These are phyloP conservation scores for Candida mesenterica DNA, from an alignment of 1,139 yeast genomes.

Conservation along the genomic window DNA sequence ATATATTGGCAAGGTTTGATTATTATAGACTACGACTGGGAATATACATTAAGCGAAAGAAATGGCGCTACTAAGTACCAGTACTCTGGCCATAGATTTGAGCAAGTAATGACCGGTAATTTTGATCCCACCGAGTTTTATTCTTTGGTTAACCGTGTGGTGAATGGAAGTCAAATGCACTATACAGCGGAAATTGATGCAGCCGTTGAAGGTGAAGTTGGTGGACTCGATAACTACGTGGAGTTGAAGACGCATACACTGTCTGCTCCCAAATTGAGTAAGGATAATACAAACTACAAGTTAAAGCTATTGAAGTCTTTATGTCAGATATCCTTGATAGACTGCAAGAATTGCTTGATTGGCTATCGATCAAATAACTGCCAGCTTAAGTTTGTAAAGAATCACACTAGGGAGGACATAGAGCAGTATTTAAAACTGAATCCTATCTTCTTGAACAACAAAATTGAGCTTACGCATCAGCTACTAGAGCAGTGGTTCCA, in stretches of 20 bases:
- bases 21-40: conserved; percentile 23
- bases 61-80: conserved; percentile 12
- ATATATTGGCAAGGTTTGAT: conserved; percentile 22
- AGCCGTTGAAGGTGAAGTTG: conserved; percentile 7
- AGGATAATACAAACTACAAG: conserved; percentile 12
- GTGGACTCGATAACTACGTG: conserved; percentile 7
- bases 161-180: conserved; percentile 14
- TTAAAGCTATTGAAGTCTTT: conserved; percentile 15
- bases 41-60: conserved; percentile 6
- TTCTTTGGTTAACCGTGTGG: conserved; percentile 17
- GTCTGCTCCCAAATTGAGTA: conserved; percentile 7
- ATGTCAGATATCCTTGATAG: conserved; percentile 24
- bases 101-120: conserved; percentile 18
- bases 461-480: conserved; percentile 14
- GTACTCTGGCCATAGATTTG: conserved; percentile 26
- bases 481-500: conserved; percentile 20
- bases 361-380: conserved; percentile 22
- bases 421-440: conserved; percentile 12
- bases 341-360: conserved; percentile 17
- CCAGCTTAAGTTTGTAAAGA: conserved; percentile 19
- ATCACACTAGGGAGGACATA: conserved; percentile 17
- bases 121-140: conserved; percentile 14
- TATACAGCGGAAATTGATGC: conserved; percentile 29
- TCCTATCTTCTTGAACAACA: conserved; percentile 15
- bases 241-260: conserved; percentile 25